A percentile compares a stretch with the other conserved stretches of the same genome.
Conservation (phyloP, 2,329 filamentous ascomycete genomes). For the Alternaria ethzedia region DNA sequence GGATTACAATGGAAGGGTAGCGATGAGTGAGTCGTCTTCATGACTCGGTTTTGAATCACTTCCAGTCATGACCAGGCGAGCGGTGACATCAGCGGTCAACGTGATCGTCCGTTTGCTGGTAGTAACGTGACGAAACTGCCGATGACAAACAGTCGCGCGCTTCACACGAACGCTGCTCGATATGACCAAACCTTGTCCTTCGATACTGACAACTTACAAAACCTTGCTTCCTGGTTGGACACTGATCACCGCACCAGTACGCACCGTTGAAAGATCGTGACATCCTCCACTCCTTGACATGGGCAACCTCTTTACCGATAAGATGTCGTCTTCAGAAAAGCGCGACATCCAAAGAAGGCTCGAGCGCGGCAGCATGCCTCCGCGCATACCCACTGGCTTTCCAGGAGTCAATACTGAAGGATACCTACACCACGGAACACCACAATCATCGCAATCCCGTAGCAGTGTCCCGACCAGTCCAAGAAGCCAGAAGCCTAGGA, state of each 20-base stretch:
- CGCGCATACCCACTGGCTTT: not conserved
- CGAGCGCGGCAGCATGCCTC: not conserved
- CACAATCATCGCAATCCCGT: not conserved
- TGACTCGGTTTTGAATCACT: not conserved
- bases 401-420: not conserved
- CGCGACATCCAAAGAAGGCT: not conserved
- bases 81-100: not conserved
- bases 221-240: not conserved
- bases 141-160: not conserved
- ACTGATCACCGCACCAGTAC: not conserved
- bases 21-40: too few relatives aligned
- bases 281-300: not conserved
- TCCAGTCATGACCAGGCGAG: not conserved
- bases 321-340: not conserved
- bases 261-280: not conserved
- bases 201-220: not conserved
- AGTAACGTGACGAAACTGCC: not conserved
- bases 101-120: not conserved
- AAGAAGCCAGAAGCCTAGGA: not conserved
- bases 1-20: not conserved
- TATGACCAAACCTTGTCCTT: not conserved
- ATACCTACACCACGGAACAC: not conserved
- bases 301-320: not conserved
- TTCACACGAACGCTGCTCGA: not conserved
- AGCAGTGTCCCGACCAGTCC: accelerated